A percentile compares a stretch with the other conserved stretches of the same genome.
These are phyloP conservation scores for Biscutella laevigata DNA, from an alignment of 441 rosid genomes.

Conservation along the genomic window DNA sequence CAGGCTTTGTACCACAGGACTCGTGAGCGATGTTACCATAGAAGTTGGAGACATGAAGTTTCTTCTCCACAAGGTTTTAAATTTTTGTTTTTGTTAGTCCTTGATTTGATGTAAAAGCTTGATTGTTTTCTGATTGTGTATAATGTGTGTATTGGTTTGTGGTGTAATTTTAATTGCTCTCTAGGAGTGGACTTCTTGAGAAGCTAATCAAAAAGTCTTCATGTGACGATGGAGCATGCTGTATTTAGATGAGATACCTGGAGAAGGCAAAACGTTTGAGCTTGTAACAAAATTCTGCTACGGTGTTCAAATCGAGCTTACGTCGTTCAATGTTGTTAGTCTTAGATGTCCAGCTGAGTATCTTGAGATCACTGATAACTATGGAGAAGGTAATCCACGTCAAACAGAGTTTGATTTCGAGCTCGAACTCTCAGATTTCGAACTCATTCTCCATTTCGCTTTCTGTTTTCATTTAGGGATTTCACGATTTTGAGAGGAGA, in stretches of 20 bases:
- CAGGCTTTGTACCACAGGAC: constrained; percentile 62
- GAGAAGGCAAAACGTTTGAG: constrained; percentile 47
- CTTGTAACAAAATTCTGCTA: constrained; percentile 51
- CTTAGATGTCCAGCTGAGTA: constrained; percentile 54
- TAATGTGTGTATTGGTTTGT: not conserved
- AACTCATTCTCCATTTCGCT: too few relatives aligned
- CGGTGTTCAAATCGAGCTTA: constrained; percentile 45
- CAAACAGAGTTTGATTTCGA: too few relatives aligned
- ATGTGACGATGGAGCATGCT: constrained; percentile 30
- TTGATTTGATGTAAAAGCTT: not conserved
- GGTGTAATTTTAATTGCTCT: constrained; percentile 50
- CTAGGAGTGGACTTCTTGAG: constrained; percentile 47
- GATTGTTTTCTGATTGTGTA: not conserved
- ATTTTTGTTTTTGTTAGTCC: not conserved
- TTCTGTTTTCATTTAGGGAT: too few relatives aligned
- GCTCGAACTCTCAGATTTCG: too few relatives aligned
- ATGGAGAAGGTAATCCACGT: constrained; percentile 52
- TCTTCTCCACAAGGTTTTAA: constrained; percentile 55
- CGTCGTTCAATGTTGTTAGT: constrained; percentile 42
- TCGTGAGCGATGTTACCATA: constrained; percentile 53
- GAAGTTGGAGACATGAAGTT: constrained; percentile 50
- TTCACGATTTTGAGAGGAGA: too few relatives aligned
- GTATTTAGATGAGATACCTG: constrained; percentile 41
- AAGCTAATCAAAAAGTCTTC: constrained; percentile 38
- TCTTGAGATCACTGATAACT: constrained; percentile 45